Percentiles rank a stretch among this genome's conserved stretches.
These are phyloP conservation scores for Paralagenidium karlingii DNA, from an alignment of 352 stramenopile species.

Conservation along the genomic window DNA sequence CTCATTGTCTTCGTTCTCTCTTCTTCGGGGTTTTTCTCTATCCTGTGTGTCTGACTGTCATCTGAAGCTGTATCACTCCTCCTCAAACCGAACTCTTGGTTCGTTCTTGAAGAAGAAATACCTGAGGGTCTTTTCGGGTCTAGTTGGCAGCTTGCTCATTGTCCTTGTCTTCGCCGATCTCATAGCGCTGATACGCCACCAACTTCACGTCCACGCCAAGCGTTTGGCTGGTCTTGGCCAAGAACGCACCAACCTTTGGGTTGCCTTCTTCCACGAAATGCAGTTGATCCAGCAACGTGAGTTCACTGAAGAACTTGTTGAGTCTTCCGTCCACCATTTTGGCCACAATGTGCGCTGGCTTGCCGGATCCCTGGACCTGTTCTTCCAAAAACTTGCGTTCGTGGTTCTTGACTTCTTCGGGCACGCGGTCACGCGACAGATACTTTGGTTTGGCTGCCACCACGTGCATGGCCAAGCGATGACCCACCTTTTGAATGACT, in stretches of 20 bases:
- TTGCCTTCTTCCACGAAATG: slow-evolving; percentile 92
- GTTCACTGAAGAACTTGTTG: slow-evolving; percentile 89
- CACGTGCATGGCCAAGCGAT: slow-evolving; percentile 94
- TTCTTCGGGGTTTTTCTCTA: too few species aligned
- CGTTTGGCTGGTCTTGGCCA: slow-evolving; percentile 47
- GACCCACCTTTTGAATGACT: slow-evolving; percentile 66
- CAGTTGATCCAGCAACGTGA: slow-evolving; percentile 88
- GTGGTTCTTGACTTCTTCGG: slow-evolving; percentile 75
- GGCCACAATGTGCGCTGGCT: slow-evolving; percentile 86
- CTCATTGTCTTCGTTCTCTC: too few species aligned
- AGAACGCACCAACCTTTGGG: slow-evolving; percentile 72
- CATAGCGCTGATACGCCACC: slow-evolving; percentile 58
- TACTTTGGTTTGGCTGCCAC: slow-evolving; percentile 89
- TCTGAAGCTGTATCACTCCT: slow-evolving; percentile 1
- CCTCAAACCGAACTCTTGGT: slow-evolving; percentile 4
- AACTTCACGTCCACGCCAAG: slow-evolving; percentile 51
- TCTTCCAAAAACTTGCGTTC: slow-evolving; percentile 85
- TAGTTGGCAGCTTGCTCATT: too few species aligned
- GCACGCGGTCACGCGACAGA: slow-evolving; percentile 79
- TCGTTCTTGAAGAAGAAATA: neutral
- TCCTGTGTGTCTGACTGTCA: too few species aligned
- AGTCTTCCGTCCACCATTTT: slow-evolving; percentile 92
- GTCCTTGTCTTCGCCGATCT: slow-evolving; percentile 47
- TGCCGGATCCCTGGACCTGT: slow-evolving; percentile 80
- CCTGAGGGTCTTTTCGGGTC: too few species aligned